Conservation (phyloP, 2,329 filamentous ascomycete genomes). For the Talaromyces rugulosus region DNA sequence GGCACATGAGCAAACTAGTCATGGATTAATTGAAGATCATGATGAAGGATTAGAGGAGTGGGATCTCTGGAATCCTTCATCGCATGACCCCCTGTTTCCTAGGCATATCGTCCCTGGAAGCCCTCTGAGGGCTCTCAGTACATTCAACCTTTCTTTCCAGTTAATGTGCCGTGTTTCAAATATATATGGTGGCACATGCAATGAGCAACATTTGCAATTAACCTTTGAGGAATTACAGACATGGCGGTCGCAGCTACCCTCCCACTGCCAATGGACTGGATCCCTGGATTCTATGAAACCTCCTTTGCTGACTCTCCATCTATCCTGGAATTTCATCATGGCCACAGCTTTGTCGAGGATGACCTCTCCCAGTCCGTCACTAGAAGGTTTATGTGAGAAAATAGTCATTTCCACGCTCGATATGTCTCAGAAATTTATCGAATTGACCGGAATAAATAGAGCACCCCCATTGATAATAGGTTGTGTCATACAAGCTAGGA, state of each 20-base stretch:
- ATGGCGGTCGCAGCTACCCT: not conserved
- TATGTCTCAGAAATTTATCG: not conserved
- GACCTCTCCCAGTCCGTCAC: too few species aligned
- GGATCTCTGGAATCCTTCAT: not conserved
- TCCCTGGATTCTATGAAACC: constrained; percentile 3
- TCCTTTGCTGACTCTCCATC: not conserved
- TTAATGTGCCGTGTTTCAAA: not conserved
- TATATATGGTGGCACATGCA: not conserved
- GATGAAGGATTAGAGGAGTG: constrained; percentile 2
- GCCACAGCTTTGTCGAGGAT: not conserved
- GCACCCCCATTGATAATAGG: constrained; percentile 1
- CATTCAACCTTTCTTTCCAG: not conserved
- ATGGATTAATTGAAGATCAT: not conserved
- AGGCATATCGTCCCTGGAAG: not conserved
- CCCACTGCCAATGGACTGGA: not conserved
- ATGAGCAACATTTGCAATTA: not conserved
- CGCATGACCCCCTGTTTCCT: not conserved
- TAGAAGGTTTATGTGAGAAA: not conserved
- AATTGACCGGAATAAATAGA: not conserved
- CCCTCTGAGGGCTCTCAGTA: constrained; percentile 1
- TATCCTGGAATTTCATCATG: not conserved
- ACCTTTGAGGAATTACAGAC: not conserved
- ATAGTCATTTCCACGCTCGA: not conserved
- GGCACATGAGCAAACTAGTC: not conserved
- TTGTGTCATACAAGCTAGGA: not conserved